These are phyloP conservation scores for Fusarium chaquense DNA, from an alignment of 2,329 filamentous ascomycete species.

Conservation along the genomic window DNA sequence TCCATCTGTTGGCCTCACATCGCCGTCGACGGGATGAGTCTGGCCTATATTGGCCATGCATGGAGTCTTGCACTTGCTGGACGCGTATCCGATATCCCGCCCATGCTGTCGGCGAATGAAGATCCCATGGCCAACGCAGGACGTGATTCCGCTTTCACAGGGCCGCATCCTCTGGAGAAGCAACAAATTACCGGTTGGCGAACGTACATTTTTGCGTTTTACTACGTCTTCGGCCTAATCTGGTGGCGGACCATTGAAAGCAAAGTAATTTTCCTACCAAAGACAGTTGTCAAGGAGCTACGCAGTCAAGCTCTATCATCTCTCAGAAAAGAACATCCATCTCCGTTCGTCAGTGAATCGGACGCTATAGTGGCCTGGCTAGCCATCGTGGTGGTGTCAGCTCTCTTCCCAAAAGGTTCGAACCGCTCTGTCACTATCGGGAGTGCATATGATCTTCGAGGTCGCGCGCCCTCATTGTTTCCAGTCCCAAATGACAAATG, in stretches of 20 bases:
- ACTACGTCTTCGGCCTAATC: constrained; percentile 1
- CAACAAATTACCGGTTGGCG: constrained; percentile 6
- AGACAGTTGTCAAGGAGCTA: background rate
- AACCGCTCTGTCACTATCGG: constrained; percentile 1
- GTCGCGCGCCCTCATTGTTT: constrained; percentile 13
- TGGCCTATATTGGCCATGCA: constrained; percentile 5
- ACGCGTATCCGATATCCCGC: background rate
- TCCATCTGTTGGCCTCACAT: constrained; percentile 26
- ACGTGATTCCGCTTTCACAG: background rate
- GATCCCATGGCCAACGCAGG: constrained; percentile 24
- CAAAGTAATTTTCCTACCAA: constrained; percentile 8
- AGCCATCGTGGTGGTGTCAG: background rate
- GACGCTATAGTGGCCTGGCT: constrained; percentile 19
- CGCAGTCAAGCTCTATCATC: background rate
- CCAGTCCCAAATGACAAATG: background rate
- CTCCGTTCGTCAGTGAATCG: constrained; percentile 11
- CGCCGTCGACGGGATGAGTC: constrained; percentile 12
- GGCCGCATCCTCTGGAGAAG: background rate
- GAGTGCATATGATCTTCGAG: constrained; percentile 14
- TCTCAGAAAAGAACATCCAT: background rate
- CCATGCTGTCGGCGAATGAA: constrained; percentile 6
- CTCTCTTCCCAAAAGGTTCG: constrained; percentile 3
- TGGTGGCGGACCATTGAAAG: constrained; percentile 13
- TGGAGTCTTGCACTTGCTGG: constrained; percentile 21
- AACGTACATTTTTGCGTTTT: background rate